Percentiles rank a stretch among this genome's conserved stretches.
phyloP scores from a whole-genome alignment of 768 basidiomycete species.

The Panellus pusillus region DNA sequence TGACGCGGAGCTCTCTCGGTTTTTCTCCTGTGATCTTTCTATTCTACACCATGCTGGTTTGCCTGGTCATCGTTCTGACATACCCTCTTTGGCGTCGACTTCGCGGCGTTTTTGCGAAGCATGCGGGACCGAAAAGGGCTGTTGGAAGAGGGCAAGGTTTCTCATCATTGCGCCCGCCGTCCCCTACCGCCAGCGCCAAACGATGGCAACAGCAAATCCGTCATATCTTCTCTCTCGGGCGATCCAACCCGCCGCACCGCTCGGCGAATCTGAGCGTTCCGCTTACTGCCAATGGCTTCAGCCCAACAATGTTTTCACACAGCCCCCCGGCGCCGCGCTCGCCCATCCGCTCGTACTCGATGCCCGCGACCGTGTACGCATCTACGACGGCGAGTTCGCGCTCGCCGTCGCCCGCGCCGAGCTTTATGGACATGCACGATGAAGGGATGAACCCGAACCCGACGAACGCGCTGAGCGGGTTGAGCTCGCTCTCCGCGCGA shows the following conservation, averaged over 20 bases:
- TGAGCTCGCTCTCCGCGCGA: slow-evolving; percentile 51
- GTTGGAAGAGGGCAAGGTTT: slow-evolving; percentile 53
- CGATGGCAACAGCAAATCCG: slow-evolving; percentile 38
- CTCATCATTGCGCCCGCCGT: slow-evolving; percentile 28
- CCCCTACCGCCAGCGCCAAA: slow-evolving; percentile 32
- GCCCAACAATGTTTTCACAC: slow-evolving; percentile 22
- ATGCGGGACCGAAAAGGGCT: slow-evolving; percentile 41
- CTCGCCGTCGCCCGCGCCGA: slow-evolving; percentile 48
- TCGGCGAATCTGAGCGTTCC: slow-evolving; percentile 27
- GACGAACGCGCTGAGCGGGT: slow-evolving; percentile 30
- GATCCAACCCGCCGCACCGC: slow-evolving; percentile 26
- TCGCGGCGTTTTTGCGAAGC: slow-evolving; percentile 45
- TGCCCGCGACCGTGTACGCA: slow-evolving; percentile 39
- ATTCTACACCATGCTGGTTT: slow-evolving; percentile 49
- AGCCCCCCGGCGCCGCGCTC: slow-evolving; percentile 27
- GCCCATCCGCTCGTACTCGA: slow-evolving; percentile 39
- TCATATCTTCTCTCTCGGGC: slow-evolving; percentile 31
- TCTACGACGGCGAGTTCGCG: slow-evolving; percentile 42
- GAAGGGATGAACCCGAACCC: slow-evolving; percentile 21
- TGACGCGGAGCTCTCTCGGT: slow-evolving; percentile 65
- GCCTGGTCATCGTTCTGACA: slow-evolving; percentile 41
- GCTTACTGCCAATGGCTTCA: slow-evolving; percentile 21
- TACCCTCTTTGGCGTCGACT: slow-evolving; percentile 63
- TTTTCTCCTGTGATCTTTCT: slow-evolving; percentile 70
- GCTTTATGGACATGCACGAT: slow-evolving; percentile 37